These are phyloP conservation scores for Pythium inflatum DNA, from an alignment of 352 stramenopile species.

Conservation along the genomic window DNA sequence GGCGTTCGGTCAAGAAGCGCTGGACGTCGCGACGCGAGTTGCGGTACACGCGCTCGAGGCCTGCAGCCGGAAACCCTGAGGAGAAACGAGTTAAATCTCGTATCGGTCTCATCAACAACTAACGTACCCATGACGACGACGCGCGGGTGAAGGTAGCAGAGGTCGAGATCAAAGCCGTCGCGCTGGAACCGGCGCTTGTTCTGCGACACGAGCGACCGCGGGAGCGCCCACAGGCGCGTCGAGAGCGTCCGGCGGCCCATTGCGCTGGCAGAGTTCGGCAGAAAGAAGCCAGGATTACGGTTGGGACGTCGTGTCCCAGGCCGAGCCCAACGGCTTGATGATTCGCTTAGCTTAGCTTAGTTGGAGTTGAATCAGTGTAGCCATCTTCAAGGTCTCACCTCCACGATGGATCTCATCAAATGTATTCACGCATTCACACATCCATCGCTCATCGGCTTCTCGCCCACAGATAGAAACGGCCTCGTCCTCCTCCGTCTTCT, in stretches of 20 bases:
- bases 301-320: background rate
- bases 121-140: conserved; percentile 79
- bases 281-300: background rate
- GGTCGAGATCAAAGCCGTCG: conserved; percentile 68
- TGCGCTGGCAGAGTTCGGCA: background rate
- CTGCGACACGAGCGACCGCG: conserved; percentile 73
- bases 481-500: no score
- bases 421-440: no score
- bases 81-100: no score
- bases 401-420: no score
- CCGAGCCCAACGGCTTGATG: background rate
- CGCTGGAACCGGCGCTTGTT: conserved; percentile 73
- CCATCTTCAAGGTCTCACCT: no score
- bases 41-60: conserved; percentile 61
- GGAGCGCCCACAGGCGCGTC: conserved; percentile 44
- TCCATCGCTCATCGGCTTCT: no score
- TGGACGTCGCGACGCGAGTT: conserved; percentile 67
- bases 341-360: background rate
- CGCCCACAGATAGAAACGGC: no score
- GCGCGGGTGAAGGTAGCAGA: conserved; percentile 74
- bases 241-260: background rate
- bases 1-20: conserved; percentile 53
- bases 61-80: conserved; percentile 60
- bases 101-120: no score
- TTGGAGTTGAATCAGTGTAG: background rate